Evolutionary conservation across 2,329 filamentous ascomycete species (phyloP).

Genomic region (Cephalotrichum gorgonifer): DNA sequence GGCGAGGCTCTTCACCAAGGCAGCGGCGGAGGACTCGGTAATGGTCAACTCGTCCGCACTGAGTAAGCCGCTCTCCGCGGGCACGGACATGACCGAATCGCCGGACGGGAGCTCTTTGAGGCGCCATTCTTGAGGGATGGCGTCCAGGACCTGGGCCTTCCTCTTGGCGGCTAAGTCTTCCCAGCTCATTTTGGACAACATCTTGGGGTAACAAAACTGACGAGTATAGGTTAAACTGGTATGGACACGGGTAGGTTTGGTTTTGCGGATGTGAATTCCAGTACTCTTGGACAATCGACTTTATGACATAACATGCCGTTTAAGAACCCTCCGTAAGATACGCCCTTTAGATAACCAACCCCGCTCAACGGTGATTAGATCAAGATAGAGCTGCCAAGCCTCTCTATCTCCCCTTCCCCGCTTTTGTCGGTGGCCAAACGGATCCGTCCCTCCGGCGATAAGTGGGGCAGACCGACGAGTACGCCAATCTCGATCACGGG

Average conservation of each 20-base stretch:
- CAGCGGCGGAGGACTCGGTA: slow-evolving; percentile 9
- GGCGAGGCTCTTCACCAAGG: slow-evolving; percentile 16
- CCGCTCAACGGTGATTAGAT: background rate
- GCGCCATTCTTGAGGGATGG: slow-evolving; percentile 12
- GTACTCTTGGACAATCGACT: background rate
- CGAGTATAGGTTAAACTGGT: background rate
- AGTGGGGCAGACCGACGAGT: background rate
- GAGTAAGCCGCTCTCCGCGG: background rate
- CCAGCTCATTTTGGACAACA: background rate
- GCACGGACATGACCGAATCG: background rate
- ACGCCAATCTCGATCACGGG: background rate
- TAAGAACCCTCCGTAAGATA: background rate
- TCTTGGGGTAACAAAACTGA: background rate
- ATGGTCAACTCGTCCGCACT: background rate
- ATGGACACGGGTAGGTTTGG: background rate
- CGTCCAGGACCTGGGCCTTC: background rate
- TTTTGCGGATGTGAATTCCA: background rate
- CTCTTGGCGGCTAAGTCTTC: background rate
- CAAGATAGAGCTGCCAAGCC: background rate
- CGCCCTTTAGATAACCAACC: background rate
- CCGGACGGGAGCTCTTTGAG: slow-evolving; percentile 7
- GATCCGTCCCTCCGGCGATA: background rate
- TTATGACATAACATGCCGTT: background rate
- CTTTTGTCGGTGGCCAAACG: background rate
- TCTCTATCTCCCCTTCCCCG: background rate